phyloP scores from a whole-genome alignment of 495 filamentous ascomycete genomes.

The Tetracladium marchalianum region DNA sequence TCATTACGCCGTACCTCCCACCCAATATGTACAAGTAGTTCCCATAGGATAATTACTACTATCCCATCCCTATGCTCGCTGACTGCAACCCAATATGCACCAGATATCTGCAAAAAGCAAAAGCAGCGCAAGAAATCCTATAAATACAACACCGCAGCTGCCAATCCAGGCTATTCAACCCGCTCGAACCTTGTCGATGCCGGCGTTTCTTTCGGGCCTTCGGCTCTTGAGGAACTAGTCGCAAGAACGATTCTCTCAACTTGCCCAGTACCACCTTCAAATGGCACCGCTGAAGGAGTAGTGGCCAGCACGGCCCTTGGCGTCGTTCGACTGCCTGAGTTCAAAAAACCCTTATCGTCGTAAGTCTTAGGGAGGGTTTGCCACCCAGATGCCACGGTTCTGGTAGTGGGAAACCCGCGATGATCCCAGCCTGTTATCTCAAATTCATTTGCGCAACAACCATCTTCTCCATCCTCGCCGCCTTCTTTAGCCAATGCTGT shows the following conservation, averaged over 20 bases:
- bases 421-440: slow-evolving; percentile 15
- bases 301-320: not conserved
- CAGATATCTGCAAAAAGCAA: no score
- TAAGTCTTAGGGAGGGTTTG: slow-evolving; percentile 9
- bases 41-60: not conserved
- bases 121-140: no score
- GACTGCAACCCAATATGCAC: not conserved
- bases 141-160: not conserved
- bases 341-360: slow-evolving; percentile 13
- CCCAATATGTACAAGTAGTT: no score
- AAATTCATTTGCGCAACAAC: slow-evolving; percentile 11
- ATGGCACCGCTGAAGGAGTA: not conserved
- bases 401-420: slow-evolving; percentile 15
- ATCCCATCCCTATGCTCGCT: not conserved
- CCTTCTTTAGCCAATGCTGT: slow-evolving; percentile 6
- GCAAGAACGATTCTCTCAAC: slow-evolving; percentile 4
- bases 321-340: not conserved
- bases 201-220: slow-evolving; percentile 4
- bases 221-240: slow-evolving; percentile 5
- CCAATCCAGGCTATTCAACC: not conserved
- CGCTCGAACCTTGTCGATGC: not conserved
- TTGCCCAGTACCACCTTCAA: not conserved
- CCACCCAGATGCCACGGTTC: slow-evolving; percentile 1
- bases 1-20: not conserved
- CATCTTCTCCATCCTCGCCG: slow-evolving; percentile 12